Evolutionary conservation across 2,329 filamentous ascomycete genomes (phyloP).

Genomic region (Aspergillus fijiensis): DNA sequence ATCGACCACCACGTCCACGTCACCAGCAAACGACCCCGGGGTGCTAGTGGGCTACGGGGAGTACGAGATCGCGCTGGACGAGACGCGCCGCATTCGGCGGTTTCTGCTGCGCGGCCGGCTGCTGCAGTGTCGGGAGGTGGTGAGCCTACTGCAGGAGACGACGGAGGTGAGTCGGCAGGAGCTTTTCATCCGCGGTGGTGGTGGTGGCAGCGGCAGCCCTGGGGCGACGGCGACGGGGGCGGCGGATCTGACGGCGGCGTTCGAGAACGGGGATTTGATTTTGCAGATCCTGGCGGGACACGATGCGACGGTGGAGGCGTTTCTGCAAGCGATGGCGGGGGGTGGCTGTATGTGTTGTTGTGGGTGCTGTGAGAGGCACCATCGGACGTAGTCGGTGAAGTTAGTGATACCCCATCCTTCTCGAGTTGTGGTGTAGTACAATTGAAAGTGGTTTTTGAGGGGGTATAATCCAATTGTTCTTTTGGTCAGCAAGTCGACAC

Average conservation of each 20-base stretch:
- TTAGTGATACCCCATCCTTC: not conserved
- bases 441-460: not conserved
- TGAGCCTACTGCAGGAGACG: constrained; percentile 24
- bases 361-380: not conserved
- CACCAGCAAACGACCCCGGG: constrained; percentile 13
- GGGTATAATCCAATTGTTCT: too few species aligned
- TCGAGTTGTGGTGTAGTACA: not conserved
- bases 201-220: not conserved
- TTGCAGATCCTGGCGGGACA: constrained; percentile 30
- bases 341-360: constrained; percentile 30
- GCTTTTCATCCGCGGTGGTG: not conserved
- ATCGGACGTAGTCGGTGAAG: too few species aligned
- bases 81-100: constrained; percentile 29
- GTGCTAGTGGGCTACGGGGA: constrained; percentile 30
- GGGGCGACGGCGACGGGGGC: constrained; percentile 16
- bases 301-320: constrained; percentile 30
- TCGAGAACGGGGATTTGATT: constrained; percentile 23
- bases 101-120: constrained; percentile 30
- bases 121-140: constrained; percentile 28
- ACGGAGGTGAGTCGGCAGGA: constrained; percentile 16
- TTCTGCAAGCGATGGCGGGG: constrained; percentile 27
- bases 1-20: constrained; percentile 1
- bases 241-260: constrained; percentile 7
- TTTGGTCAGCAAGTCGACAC: too few species aligned
- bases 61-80: constrained; percentile 31